Conservation (phyloP, 352 stramenopile genomes). For the Globisporangium spinosum region DNA sequence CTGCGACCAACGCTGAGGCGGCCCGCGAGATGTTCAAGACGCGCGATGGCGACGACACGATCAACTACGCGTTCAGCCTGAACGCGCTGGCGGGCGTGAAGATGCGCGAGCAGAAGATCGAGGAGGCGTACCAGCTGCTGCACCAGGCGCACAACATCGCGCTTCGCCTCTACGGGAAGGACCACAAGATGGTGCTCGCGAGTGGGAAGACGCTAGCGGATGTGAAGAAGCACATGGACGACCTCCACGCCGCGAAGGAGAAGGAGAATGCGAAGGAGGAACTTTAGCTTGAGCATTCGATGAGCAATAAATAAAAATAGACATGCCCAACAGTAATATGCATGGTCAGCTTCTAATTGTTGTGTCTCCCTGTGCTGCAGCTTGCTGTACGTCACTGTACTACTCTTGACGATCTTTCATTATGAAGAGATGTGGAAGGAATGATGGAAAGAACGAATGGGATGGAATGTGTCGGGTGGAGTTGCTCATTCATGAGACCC, state of each 20-base stretch:
- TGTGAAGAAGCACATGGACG: slow-evolving; percentile 53
- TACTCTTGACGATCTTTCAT: slow-evolving; percentile 11
- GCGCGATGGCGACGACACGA: slow-evolving; percentile 61
- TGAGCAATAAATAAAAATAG: background rate
- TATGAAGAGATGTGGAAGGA: slow-evolving; percentile 20
- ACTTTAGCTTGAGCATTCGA: background rate
- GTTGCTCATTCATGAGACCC: background rate
- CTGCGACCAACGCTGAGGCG: slow-evolving; percentile 30
- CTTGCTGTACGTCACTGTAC: background rate
- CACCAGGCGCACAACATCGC: slow-evolving; percentile 68
- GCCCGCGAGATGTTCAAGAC: slow-evolving; percentile 53
- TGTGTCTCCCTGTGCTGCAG: background rate
- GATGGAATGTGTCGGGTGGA: background rate
- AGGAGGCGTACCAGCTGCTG: slow-evolving; percentile 55
- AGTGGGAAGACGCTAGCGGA: slow-evolving; percentile 64
- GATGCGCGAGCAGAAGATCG: slow-evolving; percentile 60
- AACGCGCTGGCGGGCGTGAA: slow-evolving; percentile 77
- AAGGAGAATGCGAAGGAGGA: slow-evolving; percentile 14
- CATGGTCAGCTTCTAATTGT: background rate
- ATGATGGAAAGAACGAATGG: background rate
- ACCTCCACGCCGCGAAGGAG: slow-evolving; percentile 20
- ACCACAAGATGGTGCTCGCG: slow-evolving; percentile 55
- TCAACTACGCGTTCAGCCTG: slow-evolving; percentile 75
- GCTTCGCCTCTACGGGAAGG: slow-evolving; percentile 52
- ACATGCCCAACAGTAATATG: background rate